Conservation (phyloP, 352 stramenopile species). For the Phytophthora sojae region DNA sequence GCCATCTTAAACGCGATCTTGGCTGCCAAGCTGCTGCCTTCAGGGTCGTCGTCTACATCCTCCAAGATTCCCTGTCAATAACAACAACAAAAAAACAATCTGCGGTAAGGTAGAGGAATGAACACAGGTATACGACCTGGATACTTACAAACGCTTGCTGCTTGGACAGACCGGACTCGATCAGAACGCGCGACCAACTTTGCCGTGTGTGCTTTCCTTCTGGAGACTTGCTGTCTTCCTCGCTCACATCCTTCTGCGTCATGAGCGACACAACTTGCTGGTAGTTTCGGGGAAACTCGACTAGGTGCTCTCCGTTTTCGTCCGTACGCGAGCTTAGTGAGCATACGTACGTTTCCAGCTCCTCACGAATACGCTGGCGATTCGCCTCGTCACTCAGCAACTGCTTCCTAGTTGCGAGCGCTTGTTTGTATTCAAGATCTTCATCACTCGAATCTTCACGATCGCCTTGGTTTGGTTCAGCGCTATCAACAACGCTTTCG, state of each 20-base stretch:
- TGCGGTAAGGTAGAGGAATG: background rate
- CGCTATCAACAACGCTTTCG: background rate
- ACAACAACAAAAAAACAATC: background rate
- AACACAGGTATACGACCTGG: background rate
- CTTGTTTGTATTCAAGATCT: conserved; percentile 32
- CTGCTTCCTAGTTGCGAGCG: conserved; percentile 14
- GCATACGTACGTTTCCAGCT: conserved; percentile 57
- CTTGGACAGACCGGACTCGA: conserved; percentile 67
- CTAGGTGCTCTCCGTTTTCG: conserved; percentile 54
- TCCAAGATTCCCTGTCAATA: conserved; percentile 49
- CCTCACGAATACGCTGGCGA: conserved; percentile 46
- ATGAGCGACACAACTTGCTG: conserved; percentile 72
- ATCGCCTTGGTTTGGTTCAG: conserved; percentile 1
- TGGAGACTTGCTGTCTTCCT: conserved; percentile 17
- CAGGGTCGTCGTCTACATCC: conserved; percentile 40
- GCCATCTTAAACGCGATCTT: conserved; percentile 84
- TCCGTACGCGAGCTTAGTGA: conserved; percentile 48
- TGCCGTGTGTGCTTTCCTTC: conserved; percentile 25
- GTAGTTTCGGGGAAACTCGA: conserved; percentile 73
- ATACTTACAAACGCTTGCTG: conserved; percentile 68
- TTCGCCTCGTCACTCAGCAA: conserved; percentile 44
- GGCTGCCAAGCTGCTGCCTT: conserved; percentile 41
- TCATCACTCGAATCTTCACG: background rate
- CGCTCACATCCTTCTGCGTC: conserved; percentile 59
- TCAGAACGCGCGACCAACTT: conserved; percentile 69